Conservation (phyloP, 2,329 filamentous ascomycete genomes). For the Paecilomyces niveus region DNA sequence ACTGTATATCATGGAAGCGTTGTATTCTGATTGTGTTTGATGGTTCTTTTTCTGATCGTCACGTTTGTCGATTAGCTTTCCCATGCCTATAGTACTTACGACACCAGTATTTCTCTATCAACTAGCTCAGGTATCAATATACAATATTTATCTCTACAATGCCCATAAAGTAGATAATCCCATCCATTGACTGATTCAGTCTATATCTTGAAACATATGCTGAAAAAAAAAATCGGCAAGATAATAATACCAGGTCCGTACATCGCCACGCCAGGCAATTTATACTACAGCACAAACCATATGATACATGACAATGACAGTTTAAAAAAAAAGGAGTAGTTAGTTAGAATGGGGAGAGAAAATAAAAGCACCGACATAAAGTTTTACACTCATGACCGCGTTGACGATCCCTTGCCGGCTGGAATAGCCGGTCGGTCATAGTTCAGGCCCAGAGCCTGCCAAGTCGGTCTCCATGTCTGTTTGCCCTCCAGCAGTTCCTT, state of each 20-base stretch:
- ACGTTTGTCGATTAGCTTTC: background rate
- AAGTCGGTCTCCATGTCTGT: slow-evolving; percentile 53
- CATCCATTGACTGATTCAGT: background rate
- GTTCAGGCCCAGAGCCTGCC: slow-evolving; percentile 36
- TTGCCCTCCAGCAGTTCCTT: slow-evolving; percentile 54
- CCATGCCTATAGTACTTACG: background rate
- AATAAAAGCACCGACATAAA: background rate
- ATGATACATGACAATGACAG: slow-evolving; percentile 1
- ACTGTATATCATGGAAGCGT: background rate
- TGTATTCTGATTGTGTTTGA: background rate
- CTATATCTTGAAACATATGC: background rate
- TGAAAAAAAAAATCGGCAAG: background rate
- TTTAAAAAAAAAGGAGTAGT: background rate
- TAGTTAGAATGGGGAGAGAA: background rate
- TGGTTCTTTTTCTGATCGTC: background rate
- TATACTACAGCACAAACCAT: slow-evolving; percentile 2
- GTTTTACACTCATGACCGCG: background rate
- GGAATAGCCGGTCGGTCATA: slow-evolving; percentile 21
- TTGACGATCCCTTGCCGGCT: background rate
- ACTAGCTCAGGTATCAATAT: background rate
- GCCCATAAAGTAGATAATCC: background rate
- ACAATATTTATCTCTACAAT: background rate
- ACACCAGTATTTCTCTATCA: background rate
- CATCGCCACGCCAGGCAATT: slow-evolving; percentile 4
- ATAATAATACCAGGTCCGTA: slow-evolving; percentile 1